phyloP scores from a whole-genome alignment of 345 rosid genomes.

The Balakata baccata region DNA sequence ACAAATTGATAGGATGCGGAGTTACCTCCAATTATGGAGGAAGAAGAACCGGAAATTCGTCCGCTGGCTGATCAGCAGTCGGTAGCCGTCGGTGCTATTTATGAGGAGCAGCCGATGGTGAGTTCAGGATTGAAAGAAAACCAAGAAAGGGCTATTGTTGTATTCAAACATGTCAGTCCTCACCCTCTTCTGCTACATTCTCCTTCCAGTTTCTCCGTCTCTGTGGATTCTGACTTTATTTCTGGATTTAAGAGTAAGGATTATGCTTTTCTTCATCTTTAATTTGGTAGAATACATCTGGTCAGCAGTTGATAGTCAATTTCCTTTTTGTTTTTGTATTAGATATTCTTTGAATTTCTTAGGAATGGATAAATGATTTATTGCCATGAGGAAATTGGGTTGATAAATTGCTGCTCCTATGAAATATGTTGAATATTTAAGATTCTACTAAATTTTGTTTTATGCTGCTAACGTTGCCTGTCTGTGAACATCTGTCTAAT shows the following conservation, averaged over 20 bases:
- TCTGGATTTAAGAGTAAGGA: slow-evolving; percentile 53
- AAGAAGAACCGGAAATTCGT: slow-evolving; percentile 19
- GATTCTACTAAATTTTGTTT: no score
- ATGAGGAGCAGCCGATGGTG: background rate
- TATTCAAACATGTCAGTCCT: slow-evolving; percentile 42
- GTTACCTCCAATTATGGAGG: slow-evolving; percentile 59
- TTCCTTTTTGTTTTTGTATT: no score
- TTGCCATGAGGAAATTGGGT: no score
- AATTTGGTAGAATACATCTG: background rate
- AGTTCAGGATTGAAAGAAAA: slow-evolving; percentile 17
- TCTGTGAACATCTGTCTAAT: no score
- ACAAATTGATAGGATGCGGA: slow-evolving; percentile 39
- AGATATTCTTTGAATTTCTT: no score
- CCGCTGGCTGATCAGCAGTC: background rate
- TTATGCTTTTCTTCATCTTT: background rate
- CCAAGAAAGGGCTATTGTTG: slow-evolving; percentile 64
- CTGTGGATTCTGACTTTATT: slow-evolving; percentile 41
- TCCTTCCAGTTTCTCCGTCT: slow-evolving; percentile 29
- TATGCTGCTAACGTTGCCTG: no score
- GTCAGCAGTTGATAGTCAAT: no score
- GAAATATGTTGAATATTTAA: no score
- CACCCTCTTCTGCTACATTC: slow-evolving; percentile 13
- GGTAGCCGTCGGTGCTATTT: background rate
- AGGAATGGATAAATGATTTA: no score
- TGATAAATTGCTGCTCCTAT: no score